Percentiles rank a stretch among this genome's conserved stretches.
Evolutionary conservation across 2,329 filamentous ascomycete species (phyloP).

Genomic region (Passalora sequoiae): DNA sequence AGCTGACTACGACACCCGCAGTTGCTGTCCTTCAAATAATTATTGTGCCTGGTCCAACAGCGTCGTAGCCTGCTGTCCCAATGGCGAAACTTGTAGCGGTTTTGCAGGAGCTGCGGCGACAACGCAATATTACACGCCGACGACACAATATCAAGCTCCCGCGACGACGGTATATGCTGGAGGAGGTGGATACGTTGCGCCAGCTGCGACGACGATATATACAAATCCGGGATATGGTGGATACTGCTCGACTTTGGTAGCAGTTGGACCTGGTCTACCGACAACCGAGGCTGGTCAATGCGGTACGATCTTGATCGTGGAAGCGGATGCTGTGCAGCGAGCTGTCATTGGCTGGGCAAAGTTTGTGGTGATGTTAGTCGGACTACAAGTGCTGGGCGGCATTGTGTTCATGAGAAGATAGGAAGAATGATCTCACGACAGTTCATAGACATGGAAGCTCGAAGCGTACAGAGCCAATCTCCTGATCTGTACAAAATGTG

Average conservation of each 20-base stretch:
- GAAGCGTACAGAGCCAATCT: no score
- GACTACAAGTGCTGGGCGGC: conserved; percentile 22
- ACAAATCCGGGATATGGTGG: conserved; percentile 17
- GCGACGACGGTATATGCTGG: conserved; percentile 22
- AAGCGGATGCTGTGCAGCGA: conserved; percentile 16
- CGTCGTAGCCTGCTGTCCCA: conserved; percentile 33
- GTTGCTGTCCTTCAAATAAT: conserved; percentile 33
- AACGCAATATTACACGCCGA: conserved; percentile 17
- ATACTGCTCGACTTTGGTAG: conserved; percentile 35
- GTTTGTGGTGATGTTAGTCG: conserved; percentile 17
- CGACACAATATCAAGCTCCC: conserved; percentile 20
- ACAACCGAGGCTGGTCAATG: conserved; percentile 31
- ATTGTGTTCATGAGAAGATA: conserved; percentile 18
- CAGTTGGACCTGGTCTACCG: conserved; percentile 30
- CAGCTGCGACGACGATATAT: conserved; percentile 13
- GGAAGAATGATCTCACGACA: no score
- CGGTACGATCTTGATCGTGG: conserved; percentile 35
- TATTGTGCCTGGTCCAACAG: conserved; percentile 31
- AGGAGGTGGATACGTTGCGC: conserved; percentile 17
- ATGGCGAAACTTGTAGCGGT: conserved; percentile 30
- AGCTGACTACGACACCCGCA: conserved; percentile 13
- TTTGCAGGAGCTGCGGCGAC: conserved; percentile 21
- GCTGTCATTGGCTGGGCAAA: conserved; percentile 17
- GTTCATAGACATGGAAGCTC: no score
- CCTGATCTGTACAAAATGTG: no score